Evolutionary conservation across 139 green algal species (phyloP).

Genomic region (Micractinium sp.): DNA sequence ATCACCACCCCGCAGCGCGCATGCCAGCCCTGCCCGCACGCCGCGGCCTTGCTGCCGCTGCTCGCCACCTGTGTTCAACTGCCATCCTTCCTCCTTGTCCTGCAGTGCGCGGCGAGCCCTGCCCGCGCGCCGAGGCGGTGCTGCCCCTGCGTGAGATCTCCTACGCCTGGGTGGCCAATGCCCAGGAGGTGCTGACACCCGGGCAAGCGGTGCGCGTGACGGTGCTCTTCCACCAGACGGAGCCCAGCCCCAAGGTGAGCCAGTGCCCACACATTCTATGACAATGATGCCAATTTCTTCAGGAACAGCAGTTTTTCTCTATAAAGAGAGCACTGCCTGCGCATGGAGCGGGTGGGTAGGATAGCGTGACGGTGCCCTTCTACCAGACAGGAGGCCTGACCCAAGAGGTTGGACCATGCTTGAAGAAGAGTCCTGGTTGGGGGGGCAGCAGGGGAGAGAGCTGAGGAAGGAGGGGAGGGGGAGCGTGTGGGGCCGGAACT

Average conservation of each 20-base stretch:
- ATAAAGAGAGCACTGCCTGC: too few relatives aligned
- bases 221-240: conserved; percentile 19
- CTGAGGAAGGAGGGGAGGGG: too few relatives aligned
- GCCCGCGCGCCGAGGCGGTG: conserved; percentile 29
- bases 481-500: too few relatives aligned
- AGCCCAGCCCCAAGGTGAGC: conserved; percentile 30
- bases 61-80: neutral
- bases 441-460: neutral
- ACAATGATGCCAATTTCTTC: too few relatives aligned
- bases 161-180: conserved; percentile 54
- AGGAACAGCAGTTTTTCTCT: too few relatives aligned
- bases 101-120: conserved; percentile 23
- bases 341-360: too few relatives aligned
- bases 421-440: too few relatives aligned
- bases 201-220: conserved; percentile 49
- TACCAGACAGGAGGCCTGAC: too few relatives aligned
- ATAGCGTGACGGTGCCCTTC: too few relatives aligned
- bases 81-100: neutral
- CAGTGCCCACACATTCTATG: too few relatives aligned
- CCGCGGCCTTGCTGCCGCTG: neutral
- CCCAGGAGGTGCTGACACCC: conserved; percentile 3
- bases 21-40: neutral
- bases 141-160: conserved; percentile 66
- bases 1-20: neutral
- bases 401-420: too few relatives aligned